Evolutionary conservation across 129 eudicot genomes (phyloP).

Genomic region (Gnaphalium uliginosum): DNA sequence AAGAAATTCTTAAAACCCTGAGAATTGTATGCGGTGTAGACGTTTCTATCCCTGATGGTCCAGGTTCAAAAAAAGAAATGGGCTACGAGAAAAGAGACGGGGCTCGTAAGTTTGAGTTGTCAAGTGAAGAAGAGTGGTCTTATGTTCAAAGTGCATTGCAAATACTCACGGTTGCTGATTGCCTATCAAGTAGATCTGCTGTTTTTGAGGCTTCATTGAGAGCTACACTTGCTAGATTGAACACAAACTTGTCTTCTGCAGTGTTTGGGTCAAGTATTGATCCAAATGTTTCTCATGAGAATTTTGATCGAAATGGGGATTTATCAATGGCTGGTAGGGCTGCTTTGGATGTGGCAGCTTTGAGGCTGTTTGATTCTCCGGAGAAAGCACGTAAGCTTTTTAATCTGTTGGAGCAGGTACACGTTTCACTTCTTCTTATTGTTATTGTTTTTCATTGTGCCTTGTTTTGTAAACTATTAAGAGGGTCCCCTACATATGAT

Average conservation of each 20-base stretch:
- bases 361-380: constrained; percentile 81
- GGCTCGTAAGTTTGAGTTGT: constrained; percentile 70
- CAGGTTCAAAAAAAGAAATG: constrained; percentile 53
- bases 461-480: too few species aligned
- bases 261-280: constrained; percentile 71
- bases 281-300: constrained; percentile 51
- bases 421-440: not conserved
- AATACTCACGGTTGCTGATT: constrained; percentile 88
- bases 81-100: constrained; percentile 70
- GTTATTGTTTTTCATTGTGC: not conserved
- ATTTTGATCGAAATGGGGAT: constrained; percentile 60
- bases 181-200: constrained; percentile 86
- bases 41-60: constrained; percentile 39
- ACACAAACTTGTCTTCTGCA: constrained; percentile 81
- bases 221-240: constrained; percentile 92
- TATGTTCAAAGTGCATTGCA: constrained; percentile 98
- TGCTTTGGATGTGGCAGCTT: constrained; percentile 89
- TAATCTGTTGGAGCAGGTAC: constrained; percentile 92
- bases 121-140: constrained; percentile 97
- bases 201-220: constrained; percentile 98
- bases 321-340: constrained; percentile 68
- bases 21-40: constrained; percentile 88
- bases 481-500: not conserved
- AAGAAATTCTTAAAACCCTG: constrained; percentile 81
- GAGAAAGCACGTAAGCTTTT: constrained; percentile 89